phyloP scores from a whole-genome alignment of 441 rosid genomes.

The Arabidopsis lyrata region DNA sequence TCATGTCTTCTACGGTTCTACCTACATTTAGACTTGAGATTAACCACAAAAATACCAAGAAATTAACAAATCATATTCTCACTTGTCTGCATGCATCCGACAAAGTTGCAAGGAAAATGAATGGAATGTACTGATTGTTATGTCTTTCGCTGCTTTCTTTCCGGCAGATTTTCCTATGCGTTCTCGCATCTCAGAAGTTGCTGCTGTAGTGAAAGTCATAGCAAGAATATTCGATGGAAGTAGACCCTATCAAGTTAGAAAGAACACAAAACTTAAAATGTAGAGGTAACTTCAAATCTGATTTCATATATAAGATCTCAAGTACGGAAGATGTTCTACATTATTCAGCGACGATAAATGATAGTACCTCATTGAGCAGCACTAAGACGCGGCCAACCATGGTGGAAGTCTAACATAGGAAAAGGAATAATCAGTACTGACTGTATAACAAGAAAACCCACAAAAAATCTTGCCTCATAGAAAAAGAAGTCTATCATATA shows the following conservation, averaged over 20 bases:
- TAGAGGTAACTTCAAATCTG: conserved; percentile 8
- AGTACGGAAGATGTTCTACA: background rate
- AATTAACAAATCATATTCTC: conserved; percentile 40
- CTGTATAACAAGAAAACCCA: conserved; percentile 23
- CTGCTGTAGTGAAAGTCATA: conserved; percentile 98
- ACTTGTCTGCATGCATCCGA: conserved; percentile 95
- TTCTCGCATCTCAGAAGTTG: conserved; percentile 96
- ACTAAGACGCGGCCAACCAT: conserved; percentile 94
- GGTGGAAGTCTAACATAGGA: conserved; percentile 78
- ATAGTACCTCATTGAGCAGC: conserved; percentile 77
- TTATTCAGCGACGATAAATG: conserved; percentile 14
- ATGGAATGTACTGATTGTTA: conserved; percentile 93
- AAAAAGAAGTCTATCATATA: conserved; percentile 24
- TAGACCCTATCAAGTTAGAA: conserved; percentile 63
- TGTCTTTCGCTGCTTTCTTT: conserved; percentile 80
- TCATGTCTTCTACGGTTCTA: background rate
- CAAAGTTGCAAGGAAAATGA: conserved; percentile 95
- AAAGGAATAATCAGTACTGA: conserved; percentile 36
- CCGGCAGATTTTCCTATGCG: conserved; percentile 82
- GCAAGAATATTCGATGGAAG: conserved; percentile 88
- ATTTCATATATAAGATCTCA: conserved; percentile 17
- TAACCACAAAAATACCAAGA: conserved; percentile 25
- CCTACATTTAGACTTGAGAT: conserved; percentile 30
- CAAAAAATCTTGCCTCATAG: conserved; percentile 8
- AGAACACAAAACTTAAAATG: conserved; percentile 15